phyloP scores from a whole-genome alignment of 2,329 filamentous ascomycete genomes.

The Arthrobotrys musiformis region DNA sequence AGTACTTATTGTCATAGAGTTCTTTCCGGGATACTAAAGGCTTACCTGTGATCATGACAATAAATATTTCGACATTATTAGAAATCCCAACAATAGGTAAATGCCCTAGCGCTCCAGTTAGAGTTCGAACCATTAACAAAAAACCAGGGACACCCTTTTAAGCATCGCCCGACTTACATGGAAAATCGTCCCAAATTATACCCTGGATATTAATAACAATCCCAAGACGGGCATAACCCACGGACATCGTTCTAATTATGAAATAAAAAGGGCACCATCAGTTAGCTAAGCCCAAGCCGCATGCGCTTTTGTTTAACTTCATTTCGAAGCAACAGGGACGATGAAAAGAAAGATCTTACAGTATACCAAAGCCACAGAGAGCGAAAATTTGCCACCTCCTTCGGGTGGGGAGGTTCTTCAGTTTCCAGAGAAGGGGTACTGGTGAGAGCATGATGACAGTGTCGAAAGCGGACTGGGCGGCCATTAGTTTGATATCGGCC shows the following conservation, averaged over 20 bases:
- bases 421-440: conserved; percentile 43
- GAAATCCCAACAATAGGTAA: conserved; percentile 29
- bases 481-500: conserved; percentile 31
- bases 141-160: too few relatives aligned
- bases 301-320: not conserved
- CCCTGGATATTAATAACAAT: conserved; percentile 21
- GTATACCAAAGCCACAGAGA: conserved; percentile 34
- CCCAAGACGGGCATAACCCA: conserved; percentile 34
- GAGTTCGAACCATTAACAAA: not conserved
- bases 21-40: not conserved
- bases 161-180: conserved; percentile 36
- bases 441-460: conserved; percentile 38
- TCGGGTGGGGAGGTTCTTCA: conserved; percentile 34
- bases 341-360: conserved; percentile 21
- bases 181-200: conserved; percentile 33
- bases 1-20: not conserved
- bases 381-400: conserved; percentile 17
- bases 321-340: not conserved
- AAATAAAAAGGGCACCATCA: not conserved
- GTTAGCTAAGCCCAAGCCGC: not conserved
- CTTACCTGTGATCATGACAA: conserved; percentile 43
- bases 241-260: conserved; percentile 25
- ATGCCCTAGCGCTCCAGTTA: conserved; percentile 23
- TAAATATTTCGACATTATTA: conserved; percentile 46
- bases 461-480: conserved; percentile 35